Conservation (phyloP, 139 green algal genomes). For the Volvox africanus region DNA sequence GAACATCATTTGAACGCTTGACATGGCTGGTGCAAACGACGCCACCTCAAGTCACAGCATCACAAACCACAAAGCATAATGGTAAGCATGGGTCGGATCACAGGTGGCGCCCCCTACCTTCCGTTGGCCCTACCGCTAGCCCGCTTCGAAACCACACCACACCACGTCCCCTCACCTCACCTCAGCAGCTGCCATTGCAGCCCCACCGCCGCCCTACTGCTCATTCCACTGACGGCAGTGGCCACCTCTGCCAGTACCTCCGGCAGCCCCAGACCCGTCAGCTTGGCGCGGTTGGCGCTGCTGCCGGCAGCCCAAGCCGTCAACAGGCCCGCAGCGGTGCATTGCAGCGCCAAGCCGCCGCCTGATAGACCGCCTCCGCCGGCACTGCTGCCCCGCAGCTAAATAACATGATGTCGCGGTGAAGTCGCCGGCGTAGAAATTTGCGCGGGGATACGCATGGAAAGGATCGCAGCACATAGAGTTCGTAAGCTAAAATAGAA, state of each 20-base stretch:
- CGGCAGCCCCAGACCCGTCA: slow-evolving; percentile 60
- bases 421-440: too few relatives aligned
- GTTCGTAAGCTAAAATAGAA: too few relatives aligned
- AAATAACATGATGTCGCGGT: too few relatives aligned
- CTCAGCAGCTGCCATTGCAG: slow-evolving; percentile 58
- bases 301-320: slow-evolving; percentile 60
- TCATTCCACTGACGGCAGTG: slow-evolving; percentile 32
- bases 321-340: slow-evolving; percentile 37
- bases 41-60: too few relatives aligned
- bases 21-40: too few relatives aligned
- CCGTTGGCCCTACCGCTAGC: background rate
- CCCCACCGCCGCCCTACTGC: slow-evolving; percentile 27
- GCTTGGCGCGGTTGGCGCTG: slow-evolving; percentile 60
- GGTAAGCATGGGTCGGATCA: too few relatives aligned
- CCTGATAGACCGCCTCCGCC: background rate
- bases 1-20: too few relatives aligned
- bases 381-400: background rate
- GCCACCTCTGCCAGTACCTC: slow-evolving; percentile 51
- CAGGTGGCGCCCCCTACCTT: background rate
- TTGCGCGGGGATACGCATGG: too few relatives aligned
- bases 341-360: slow-evolving; percentile 40
- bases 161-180: background rate
- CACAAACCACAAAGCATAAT: too few relatives aligned
- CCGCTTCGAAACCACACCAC: background rate
- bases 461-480: too few relatives aligned